Evolutionary conservation across 306 rosid genomes (phyloP).

Genomic region (Calophaca sinica): DNA sequence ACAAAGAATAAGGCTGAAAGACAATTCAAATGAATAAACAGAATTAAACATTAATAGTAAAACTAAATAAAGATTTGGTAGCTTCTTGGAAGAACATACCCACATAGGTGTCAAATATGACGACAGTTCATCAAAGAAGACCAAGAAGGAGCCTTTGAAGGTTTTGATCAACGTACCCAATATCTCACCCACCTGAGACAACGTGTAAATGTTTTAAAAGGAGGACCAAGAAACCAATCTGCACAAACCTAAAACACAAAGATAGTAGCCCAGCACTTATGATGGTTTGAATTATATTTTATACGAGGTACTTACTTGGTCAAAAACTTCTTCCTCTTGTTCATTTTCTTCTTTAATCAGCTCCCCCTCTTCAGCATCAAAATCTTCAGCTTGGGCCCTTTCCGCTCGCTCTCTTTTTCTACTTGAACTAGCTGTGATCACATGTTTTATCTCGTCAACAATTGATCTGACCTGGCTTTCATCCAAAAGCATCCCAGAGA

Average conservation of each 20-base stretch:
- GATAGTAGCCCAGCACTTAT: not conserved
- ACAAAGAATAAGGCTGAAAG: constrained; percentile 6
- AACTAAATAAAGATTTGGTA: not conserved
- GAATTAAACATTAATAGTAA: not conserved
- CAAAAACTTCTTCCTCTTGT: constrained; percentile 99
- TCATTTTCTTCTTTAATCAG: constrained; percentile 97
- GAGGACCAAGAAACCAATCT: constrained; percentile 17
- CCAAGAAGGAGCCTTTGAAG: constrained; percentile 93
- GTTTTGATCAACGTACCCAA: constrained; percentile 98
- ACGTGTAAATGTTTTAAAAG: constrained; percentile 33
- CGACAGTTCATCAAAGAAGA: constrained; percentile 88
- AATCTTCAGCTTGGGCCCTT: constrained; percentile 92
- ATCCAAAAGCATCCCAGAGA: constrained; percentile 87
- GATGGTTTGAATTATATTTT: not conserved
- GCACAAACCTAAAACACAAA: constrained; percentile 4
- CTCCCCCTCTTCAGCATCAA: constrained; percentile 94
- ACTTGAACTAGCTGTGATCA: constrained; percentile 94
- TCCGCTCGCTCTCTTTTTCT: constrained; percentile 90
- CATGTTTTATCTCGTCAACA: constrained; percentile 91
- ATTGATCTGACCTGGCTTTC: constrained; percentile 86
- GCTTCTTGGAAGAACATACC: constrained; percentile 67
- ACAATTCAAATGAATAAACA: not conserved
- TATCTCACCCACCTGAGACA: constrained; percentile 89
- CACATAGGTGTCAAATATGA: constrained; percentile 99
- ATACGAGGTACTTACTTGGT: constrained; percentile 70